Percentiles rank a stretch among this genome's conserved stretches.
phyloP scores from a whole-genome alignment of 306 rosid genomes.

The Crotalaria pallida region DNA sequence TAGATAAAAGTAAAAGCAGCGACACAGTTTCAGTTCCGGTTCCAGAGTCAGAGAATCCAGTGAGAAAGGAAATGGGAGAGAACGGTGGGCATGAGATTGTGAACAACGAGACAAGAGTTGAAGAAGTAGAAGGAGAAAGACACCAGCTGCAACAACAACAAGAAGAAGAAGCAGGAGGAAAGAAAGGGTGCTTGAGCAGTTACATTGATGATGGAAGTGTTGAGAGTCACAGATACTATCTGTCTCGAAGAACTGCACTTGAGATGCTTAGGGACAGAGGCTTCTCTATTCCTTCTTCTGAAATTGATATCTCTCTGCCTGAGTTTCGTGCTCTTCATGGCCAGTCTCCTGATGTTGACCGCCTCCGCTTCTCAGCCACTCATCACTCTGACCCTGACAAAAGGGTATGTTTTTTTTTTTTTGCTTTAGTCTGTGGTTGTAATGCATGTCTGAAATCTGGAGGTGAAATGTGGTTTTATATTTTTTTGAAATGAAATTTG shows the following conservation, averaged over 20 bases:
- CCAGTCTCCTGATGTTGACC: slow-evolving; percentile 49
- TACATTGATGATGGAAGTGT: slow-evolving; percentile 47
- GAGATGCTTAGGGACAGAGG: slow-evolving; percentile 96
- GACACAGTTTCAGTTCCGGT: no score
- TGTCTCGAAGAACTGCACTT: slow-evolving; percentile 59
- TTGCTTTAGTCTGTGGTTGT: neutral
- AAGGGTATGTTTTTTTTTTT: slow-evolving; percentile 21
- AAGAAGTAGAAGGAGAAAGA: no score
- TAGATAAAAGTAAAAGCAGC: no score
- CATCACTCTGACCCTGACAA: slow-evolving; percentile 60
- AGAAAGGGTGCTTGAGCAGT: slow-evolving; percentile 42
- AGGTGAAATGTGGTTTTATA: neutral
- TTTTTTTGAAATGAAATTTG: no score
- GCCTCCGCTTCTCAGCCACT: slow-evolving; percentile 63
- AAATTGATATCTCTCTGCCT: slow-evolving; percentile 54
- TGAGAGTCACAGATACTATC: slow-evolving; percentile 70
- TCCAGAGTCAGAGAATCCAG: no score
- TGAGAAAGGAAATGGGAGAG: no score
- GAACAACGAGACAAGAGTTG: no score
- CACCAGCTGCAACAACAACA: no score
- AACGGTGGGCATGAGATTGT: no score
- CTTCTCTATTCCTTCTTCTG: slow-evolving; percentile 43
- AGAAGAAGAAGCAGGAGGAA: no score
- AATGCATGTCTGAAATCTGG: neutral
- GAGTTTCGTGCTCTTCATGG: slow-evolving; percentile 57